phyloP scores from a whole-genome alignment of 1,284 basidiomycete genomes.

The Austroboletus rostrupii region DNA sequence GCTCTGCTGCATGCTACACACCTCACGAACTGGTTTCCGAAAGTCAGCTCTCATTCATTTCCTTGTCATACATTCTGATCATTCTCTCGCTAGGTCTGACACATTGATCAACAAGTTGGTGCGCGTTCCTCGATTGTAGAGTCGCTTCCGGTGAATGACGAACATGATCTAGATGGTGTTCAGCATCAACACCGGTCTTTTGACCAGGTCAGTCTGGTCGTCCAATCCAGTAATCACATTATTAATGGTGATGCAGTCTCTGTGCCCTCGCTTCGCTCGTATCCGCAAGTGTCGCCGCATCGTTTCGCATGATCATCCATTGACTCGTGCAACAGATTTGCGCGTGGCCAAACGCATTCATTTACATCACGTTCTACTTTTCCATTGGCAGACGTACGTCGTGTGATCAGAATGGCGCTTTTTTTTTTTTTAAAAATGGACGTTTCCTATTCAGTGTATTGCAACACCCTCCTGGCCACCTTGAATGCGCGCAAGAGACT shows the following conservation, averaged over 20 bases:
- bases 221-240: background rate
- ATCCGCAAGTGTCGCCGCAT: constrained; percentile 28
- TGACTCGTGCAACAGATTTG: constrained; percentile 27
- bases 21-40: constrained; percentile 52
- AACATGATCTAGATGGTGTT: constrained; percentile 39
- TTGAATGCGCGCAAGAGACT: constrained; percentile 43
- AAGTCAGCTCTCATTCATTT: constrained; percentile 29
- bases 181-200: constrained; percentile 45
- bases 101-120: constrained; percentile 45
- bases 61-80: background rate
- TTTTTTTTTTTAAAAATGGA: too few species aligned
- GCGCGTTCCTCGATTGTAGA: constrained; percentile 1
- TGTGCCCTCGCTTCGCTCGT: constrained; percentile 41
- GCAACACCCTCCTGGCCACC: constrained; percentile 48
- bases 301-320: background rate
- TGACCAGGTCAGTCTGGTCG: constrained; percentile 29
- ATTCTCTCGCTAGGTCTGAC: constrained; percentile 35
- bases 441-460: constrained; percentile 36
- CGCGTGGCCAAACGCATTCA: constrained; percentile 36
- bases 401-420: background rate
- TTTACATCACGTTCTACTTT: constrained; percentile 48
- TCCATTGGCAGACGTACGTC: constrained; percentile 41
- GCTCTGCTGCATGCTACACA: constrained; percentile 49
- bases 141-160: background rate
- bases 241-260: constrained; percentile 10